Base-by-base conservation (phyloP, 2,329 filamentous ascomycete genomes). In the Fusarium circinatum region DNA sequence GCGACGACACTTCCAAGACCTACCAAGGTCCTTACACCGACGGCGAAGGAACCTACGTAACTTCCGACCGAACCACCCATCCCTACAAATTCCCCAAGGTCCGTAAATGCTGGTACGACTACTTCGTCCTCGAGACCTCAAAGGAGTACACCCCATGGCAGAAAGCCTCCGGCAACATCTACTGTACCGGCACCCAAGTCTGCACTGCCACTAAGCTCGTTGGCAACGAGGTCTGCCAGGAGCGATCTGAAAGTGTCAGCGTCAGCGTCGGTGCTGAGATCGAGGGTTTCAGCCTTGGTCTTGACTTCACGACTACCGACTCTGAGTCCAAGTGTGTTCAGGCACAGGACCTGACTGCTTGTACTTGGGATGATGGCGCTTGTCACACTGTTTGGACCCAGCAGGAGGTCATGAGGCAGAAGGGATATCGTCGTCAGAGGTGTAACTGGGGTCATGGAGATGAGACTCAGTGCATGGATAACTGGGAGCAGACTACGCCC, bases 311-410 rank as follows among this genome's bases (percentile, higher is more conserved):
- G 3, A 34, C 34, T 8, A 67, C 62, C 1, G 38, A 59, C 4
- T 28, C 51, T 2, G 62, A 67, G 13, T 66, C 38, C 3, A 42
- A 39, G 24, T 67, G 62, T 26, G 62, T 67, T 9, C 17, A 24
- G 18, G 64, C 51, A 9, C 64, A 67, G 34, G 44, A 66, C 8
- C n/a, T 60, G 4, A 66, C 51, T 1, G 64, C 64, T 36, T 67
- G 64, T 17, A 38, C 38, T 3, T 67, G 62, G 64, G 45, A 67
- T 4, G 64, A 67, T 4, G 22, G 24, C 4, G 62, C 24, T 51
- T 67, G 64, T 15, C 64, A 66, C n/a, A 66, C 64, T 22, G 64
- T 67, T n/a, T 67, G 64, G 64, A 66, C 64, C 13, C 62, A 67
- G 26, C 62, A 67, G 52, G 44, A 51, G 45, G 34, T 67, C 13